Evolutionary conservation across 371 early-diverging fungal species (phyloP).

Genomic region (Thermomucor indicae-seudaticae): DNA sequence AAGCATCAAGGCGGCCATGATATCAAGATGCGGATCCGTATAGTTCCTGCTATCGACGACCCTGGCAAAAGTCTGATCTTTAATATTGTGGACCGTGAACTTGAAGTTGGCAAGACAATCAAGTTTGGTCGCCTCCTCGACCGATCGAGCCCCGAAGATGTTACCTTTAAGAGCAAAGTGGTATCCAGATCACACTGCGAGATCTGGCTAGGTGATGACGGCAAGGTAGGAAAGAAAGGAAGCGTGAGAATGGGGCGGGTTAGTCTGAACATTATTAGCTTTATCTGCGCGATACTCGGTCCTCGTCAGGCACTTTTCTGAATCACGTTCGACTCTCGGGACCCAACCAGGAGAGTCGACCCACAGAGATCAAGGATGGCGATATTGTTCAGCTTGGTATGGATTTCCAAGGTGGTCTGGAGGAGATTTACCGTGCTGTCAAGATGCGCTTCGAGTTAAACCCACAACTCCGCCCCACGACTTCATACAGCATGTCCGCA

Average conservation of each 20-base stretch:
- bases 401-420: constrained; percentile 89
- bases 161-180: constrained; percentile 91
- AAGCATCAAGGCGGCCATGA: not conserved
- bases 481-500: constrained; percentile 21
- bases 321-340: constrained; percentile 89
- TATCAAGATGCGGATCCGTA: constrained; percentile 51
- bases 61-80: constrained; percentile 68
- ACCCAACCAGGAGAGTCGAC: constrained; percentile 80
- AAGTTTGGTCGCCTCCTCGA: constrained; percentile 80
- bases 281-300: constrained; percentile 85
- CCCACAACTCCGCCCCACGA: constrained; percentile 30
- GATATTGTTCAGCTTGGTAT: constrained; percentile 94
- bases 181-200: constrained; percentile 93
- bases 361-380: constrained; percentile 81
- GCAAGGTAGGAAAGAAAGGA: constrained; percentile 55
- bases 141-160: constrained; percentile 55
- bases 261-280: constrained; percentile 42
- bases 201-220: constrained; percentile 74
- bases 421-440: constrained; percentile 71
- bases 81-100: constrained; percentile 73
- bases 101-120: constrained; percentile 57
- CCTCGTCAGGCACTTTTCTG: constrained; percentile 94
- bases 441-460: constrained; percentile 80
- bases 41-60: constrained; percentile 71
- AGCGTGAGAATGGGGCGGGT: not conserved